Conservation (phyloP, 257 asterid species). For the Lantana camara region DNA sequence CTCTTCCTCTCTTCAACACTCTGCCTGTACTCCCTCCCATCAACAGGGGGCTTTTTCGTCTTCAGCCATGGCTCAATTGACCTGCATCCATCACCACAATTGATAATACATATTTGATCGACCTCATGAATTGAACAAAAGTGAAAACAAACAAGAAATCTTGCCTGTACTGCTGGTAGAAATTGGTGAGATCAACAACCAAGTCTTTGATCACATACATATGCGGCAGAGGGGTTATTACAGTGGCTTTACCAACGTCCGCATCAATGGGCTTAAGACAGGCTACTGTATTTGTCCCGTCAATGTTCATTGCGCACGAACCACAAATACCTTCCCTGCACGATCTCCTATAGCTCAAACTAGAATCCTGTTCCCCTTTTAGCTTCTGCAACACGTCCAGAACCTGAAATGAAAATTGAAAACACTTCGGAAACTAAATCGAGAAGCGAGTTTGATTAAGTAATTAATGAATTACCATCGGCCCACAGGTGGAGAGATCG, state of each 20-base stretch:
- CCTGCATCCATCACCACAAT: too few species aligned
- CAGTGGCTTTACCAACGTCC: slow-evolving; percentile 43
- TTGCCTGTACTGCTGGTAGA: slow-evolving; percentile 85
- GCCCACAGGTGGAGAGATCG: slow-evolving; percentile 67
- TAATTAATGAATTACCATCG: slow-evolving; percentile 45
- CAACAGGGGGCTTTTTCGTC: slow-evolving; percentile 55
- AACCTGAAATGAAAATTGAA: slow-evolving; percentile 60
- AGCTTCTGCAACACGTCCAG: slow-evolving; percentile 73
- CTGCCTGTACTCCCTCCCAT: slow-evolving; percentile 62
- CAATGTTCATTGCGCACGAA: slow-evolving; percentile 80
- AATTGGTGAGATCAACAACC: slow-evolving; percentile 73
- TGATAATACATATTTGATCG: too few species aligned
- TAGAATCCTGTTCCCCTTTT: slow-evolving; percentile 60
- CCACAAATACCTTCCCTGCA: slow-evolving; percentile 86
- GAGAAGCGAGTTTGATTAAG: too few species aligned
- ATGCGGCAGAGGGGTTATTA: slow-evolving; percentile 77
- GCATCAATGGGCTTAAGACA: slow-evolving; percentile 71
- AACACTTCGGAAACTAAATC: background rate
- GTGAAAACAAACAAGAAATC: too few species aligned
- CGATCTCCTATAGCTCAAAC: slow-evolving; percentile 66
- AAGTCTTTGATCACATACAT: slow-evolving; percentile 83
- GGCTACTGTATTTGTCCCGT: slow-evolving; percentile 76
- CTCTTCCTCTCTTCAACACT: slow-evolving; percentile 55
- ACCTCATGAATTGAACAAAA: too few species aligned
- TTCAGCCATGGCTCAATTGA: slow-evolving; percentile 78